Conservation (phyloP, 768 basidiomycete species). For the Fistulinella prunicolor region DNA sequence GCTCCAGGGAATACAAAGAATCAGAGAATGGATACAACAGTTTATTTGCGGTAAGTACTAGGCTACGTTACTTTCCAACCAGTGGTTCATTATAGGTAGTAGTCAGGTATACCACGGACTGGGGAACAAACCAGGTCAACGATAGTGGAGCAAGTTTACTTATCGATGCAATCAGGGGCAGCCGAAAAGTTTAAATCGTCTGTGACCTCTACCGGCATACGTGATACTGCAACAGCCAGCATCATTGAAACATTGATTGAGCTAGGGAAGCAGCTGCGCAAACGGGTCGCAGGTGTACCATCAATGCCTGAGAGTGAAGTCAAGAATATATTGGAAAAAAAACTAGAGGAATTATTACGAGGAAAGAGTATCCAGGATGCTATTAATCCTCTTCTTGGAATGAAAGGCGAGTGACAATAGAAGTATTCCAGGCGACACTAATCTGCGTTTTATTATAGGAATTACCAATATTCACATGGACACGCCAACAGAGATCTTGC, state of each 20-base stretch:
- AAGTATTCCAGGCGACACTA: too few species aligned
- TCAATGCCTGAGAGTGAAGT: background rate
- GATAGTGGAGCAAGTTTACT: background rate
- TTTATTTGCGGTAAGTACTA: constrained; percentile 30
- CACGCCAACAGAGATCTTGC: constrained; percentile 34
- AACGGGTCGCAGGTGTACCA: background rate
- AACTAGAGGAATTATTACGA: background rate
- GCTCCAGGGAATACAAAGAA: constrained; percentile 32
- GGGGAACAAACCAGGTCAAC: background rate
- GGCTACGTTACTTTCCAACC: too few species aligned
- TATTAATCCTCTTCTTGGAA: background rate
- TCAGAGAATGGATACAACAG: constrained; percentile 34
- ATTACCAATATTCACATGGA: constrained; percentile 28
- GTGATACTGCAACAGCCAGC: background rate
- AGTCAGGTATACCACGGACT: background rate
- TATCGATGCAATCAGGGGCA: background rate
- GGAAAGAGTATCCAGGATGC: background rate
- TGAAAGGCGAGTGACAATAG: too few species aligned
- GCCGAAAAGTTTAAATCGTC: background rate
- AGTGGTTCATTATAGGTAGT: background rate
- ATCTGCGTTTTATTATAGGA: background rate
- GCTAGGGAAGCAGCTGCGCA: constrained; percentile 3
- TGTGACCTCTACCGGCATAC: background rate
- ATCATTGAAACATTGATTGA: background rate
- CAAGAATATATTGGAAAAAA: background rate